Evolutionary conservation across 2,329 filamentous ascomycete species (phyloP).

Genomic region (Tolypocladium ophioglossoides): DNA sequence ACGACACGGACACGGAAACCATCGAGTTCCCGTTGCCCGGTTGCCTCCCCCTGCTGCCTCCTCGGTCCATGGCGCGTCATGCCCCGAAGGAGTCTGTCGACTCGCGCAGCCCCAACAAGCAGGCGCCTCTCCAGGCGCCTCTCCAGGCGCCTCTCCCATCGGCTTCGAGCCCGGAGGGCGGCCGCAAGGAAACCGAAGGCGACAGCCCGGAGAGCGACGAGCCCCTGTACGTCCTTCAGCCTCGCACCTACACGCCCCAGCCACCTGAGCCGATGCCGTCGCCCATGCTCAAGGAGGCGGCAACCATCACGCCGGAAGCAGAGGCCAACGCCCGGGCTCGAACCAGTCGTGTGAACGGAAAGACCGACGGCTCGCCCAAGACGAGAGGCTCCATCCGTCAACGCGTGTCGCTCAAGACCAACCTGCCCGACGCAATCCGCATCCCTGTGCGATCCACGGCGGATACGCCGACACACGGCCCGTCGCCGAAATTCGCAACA

Average conservation of each 20-base stretch:
- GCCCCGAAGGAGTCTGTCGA: not conserved
- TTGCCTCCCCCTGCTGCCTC: slow-evolving; percentile 9
- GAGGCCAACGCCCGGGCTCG: not conserved
- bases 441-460: slow-evolving; percentile 30
- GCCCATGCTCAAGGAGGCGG: not conserved
- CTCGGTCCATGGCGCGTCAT: slow-evolving; percentile 1
- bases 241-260: slow-evolving; percentile 43
- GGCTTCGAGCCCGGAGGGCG: not conserved
- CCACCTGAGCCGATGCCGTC: not conserved
- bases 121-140: no score
- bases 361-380: slow-evolving; percentile 1
- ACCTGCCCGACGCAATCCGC: slow-evolving; percentile 40
- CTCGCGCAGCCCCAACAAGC: not conserved
- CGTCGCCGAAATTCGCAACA: slow-evolving; percentile 20
- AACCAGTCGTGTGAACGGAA: not conserved
- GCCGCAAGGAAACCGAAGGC: slow-evolving; percentile 6
- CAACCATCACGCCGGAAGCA: not conserved
- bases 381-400: slow-evolving; percentile 40
- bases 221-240: slow-evolving; percentile 43
- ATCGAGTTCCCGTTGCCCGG: slow-evolving; percentile 14
- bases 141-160: no score
- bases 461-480: slow-evolving; percentile 13
- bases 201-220: slow-evolving; percentile 16
- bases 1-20: slow-evolving; percentile 6
- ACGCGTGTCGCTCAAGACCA: slow-evolving; percentile 42